These are phyloP conservation scores for Sindora glabra DNA, from an alignment of 306 rosid genomes.

Conservation along the genomic window DNA sequence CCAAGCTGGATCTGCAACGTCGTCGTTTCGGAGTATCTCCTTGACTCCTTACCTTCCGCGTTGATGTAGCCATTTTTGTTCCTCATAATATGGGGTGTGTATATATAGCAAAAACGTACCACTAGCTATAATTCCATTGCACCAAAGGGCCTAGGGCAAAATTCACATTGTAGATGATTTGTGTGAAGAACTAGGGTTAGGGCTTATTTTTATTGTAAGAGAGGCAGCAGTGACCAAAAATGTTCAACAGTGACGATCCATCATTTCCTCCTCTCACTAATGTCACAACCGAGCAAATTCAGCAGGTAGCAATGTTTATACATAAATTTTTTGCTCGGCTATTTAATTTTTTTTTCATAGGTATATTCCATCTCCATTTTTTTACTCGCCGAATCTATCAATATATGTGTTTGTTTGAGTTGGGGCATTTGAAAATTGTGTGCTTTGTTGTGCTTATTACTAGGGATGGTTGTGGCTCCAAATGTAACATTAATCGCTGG, in stretches of 20 bases:
- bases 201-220: constrained; percentile 12
- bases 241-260: constrained; percentile 34
- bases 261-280: constrained; percentile 4
- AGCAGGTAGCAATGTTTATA: constrained; percentile 29
- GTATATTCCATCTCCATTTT: neutral
- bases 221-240: constrained; percentile 14
- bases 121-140: no score
- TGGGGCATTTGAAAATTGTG: constrained; percentile 3
- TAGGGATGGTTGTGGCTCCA: no score
- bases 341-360: no score
- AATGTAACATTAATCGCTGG: neutral
- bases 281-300: constrained; percentile 43
- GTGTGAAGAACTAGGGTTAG: constrained; percentile 19
- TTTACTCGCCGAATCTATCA: neutral
- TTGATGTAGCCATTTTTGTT: neutral
- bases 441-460: no score
- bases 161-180: constrained; percentile 5
- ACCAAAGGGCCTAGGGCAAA: neutral
- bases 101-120: neutral
- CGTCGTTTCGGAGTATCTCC: neutral
- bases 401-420: neutral
- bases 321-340: no score
- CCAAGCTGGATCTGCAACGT: no score
- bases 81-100: no score
- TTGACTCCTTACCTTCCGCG: neutral